Evolutionary conservation across 352 stramenopile genomes (phyloP).

Genomic region (Phytophthora idaei): DNA sequence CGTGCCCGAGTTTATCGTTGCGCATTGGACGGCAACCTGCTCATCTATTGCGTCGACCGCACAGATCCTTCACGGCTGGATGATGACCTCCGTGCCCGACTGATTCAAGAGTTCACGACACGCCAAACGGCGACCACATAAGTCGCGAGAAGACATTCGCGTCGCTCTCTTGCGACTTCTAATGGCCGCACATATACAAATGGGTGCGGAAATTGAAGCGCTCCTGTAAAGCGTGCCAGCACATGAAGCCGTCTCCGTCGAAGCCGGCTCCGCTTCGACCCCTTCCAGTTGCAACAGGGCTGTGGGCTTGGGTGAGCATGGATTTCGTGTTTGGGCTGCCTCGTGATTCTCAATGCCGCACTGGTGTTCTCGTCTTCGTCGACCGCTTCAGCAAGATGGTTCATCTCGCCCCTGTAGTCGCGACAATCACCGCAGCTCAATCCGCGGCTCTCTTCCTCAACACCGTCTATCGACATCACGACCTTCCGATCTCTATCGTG

Average conservation of each 20-base stretch:
- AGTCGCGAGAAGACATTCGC: too few species aligned
- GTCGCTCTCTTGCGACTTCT: neutral
- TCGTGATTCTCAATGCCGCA: neutral
- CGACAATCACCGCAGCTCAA: neutral
- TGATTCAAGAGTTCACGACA: too few species aligned
- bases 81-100: too few species aligned
- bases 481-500: neutral
- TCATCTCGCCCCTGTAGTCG: neutral
- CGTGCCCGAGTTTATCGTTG: too few species aligned
- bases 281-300: neutral
- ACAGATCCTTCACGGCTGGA: too few species aligned
- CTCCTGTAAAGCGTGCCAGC: neutral
- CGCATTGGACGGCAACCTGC: too few species aligned
- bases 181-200: neutral
- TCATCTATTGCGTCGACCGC: too few species aligned
- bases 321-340: neutral
- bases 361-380: neutral
- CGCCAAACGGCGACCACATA: too few species aligned
- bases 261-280: neutral
- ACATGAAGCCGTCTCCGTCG: neutral
- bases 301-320: neutral
- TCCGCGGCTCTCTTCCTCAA: slow-evolving; percentile 1
- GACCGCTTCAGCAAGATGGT: slow-evolving; percentile 5
- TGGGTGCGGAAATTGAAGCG: neutral
- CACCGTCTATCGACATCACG: slow-evolving; percentile 12